These are phyloP conservation scores for Candida ulmi DNA, from an alignment of 805 yeast genomes.

Conservation along the genomic window DNA sequence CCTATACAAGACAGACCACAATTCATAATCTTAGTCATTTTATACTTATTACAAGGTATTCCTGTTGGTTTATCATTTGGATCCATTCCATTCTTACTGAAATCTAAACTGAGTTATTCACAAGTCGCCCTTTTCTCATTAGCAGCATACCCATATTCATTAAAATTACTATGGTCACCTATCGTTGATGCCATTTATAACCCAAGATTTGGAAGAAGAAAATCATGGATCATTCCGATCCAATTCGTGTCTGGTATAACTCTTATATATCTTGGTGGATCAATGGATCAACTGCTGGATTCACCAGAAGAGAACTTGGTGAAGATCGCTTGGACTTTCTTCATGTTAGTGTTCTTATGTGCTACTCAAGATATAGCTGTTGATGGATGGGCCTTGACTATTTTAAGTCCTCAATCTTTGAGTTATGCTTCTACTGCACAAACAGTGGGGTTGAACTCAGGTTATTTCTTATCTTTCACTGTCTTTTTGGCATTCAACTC, in stretches of 20 bases:
- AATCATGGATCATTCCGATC: slow-evolving; percentile 93
- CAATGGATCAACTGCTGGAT: slow-evolving; percentile 44
- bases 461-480: slow-evolving; percentile 88
- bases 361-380: slow-evolving; percentile 99
- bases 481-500: slow-evolving; percentile 88
- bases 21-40: slow-evolving; percentile 62
- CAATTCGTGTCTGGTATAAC: slow-evolving; percentile 75
- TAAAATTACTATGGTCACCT: slow-evolving; percentile 93
- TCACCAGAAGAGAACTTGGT: slow-evolving; percentile 44
- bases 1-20: slow-evolving; percentile 60
- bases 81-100: slow-evolving; percentile 82
- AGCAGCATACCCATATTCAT: slow-evolving; percentile 92
- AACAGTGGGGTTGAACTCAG: slow-evolving; percentile 89
- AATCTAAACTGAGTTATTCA: slow-evolving; percentile 75
- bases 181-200: slow-evolving; percentile 84
- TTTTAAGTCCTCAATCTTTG: slow-evolving; percentile 68
- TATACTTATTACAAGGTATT: slow-evolving; percentile 89
- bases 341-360: slow-evolving; percentile 75
- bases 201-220: slow-evolving; percentile 67
- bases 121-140: slow-evolving; percentile 87
- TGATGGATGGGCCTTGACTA: slow-evolving; percentile 97
- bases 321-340: slow-evolving; percentile 64
- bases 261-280: slow-evolving; percentile 57
- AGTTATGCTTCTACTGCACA: slow-evolving; percentile 97
- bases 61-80: slow-evolving; percentile 97